Conservation (phyloP, 2,329 filamentous ascomycete genomes). For the Colletotrichum sp. region DNA sequence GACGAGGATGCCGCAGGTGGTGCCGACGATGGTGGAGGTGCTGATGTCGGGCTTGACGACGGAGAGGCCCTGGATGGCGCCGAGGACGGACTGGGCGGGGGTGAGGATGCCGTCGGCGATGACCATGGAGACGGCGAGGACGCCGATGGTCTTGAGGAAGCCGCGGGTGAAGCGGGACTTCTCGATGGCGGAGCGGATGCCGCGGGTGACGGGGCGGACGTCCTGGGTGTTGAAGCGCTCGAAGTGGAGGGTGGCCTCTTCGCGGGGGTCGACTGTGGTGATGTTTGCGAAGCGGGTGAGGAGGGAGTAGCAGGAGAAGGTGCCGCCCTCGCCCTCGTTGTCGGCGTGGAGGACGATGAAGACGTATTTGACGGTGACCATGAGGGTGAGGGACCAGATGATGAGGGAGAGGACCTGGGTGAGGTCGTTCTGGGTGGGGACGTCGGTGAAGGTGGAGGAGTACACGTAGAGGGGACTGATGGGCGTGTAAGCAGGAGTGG, state of each 20-base stretch:
- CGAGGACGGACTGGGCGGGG: conserved; percentile 72
- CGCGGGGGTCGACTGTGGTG: conserved; percentile 60
- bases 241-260: conserved; percentile 60
- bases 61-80: conserved; percentile 67
- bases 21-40: conserved; percentile 63
- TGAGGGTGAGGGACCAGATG: conserved; percentile 71
- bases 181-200: conserved; percentile 62
- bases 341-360: conserved; percentile 69
- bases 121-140: conserved; percentile 71
- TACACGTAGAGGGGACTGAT: conserved; percentile 70
- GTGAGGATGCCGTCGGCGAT: conserved; percentile 70
- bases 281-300: conserved; percentile 66
- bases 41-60: conserved; percentile 63
- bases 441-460: conserved; percentile 66
- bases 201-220: conserved; percentile 53
- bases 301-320: conserved; percentile 69
- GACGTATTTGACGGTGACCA: conserved; percentile 73
- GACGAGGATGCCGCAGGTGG: conserved; percentile 67
- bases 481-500: not conserved
- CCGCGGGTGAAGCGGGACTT: conserved; percentile 54
- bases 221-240: conserved; percentile 63
- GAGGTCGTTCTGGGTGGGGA: conserved; percentile 61
- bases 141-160: conserved; percentile 64
- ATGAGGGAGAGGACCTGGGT: conserved; percentile 70
- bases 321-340: conserved; percentile 74